Evolutionary conservation across 129 eudicot genomes (phyloP), one percentile per base, ranked within the genome.

Genomic region (Flaveria brownii): DNA sequence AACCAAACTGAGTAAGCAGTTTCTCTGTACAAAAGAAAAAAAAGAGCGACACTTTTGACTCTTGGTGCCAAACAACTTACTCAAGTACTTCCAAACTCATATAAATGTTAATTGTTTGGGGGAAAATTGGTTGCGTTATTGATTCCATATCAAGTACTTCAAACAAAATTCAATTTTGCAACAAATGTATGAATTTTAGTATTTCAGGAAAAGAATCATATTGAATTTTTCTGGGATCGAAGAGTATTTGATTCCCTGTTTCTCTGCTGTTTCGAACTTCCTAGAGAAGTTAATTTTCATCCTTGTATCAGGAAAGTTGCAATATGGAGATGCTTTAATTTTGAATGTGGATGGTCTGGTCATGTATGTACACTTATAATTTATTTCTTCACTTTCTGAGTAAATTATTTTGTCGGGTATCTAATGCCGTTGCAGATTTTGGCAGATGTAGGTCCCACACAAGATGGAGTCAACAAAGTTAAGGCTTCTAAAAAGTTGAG

Each of bases 281-380:
- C 20, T 56, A 9, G 4, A 6, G 17, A 66, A 13, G 52, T 46
- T 42, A 25, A 25, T 18, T 17, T 68, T 2, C 45, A 30, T 73
- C 16, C 23, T 80, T 66, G 68, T 54, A 43, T 50, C 85, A 91
- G 93, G 84, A 79, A 71, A 18, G 66, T 78, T 71, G 92, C 88
- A 55, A 80, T 92, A 55, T 89, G 96, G 93, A 89, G 96, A 66
- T 89, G 96, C 79, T 89, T 85, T 51, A 62, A 76, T 77, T 22
- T 82, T 49, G 89, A 91, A 76, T 91, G 97, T 86, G 90, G 97
- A 73, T 91, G 88, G 88, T 87, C 94, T 55, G 94, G 91, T 75
- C 85, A 88, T 92, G 97, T 82, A 82, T 45, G 82, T 65, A 52
- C 68, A 62, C 72, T 64, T 77, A n/a, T 36, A 36, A 36, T 36